A percentile compares a stretch with the other conserved stretches of the same genome.
phyloP scores from a whole-genome alignment of 345 rosid genomes.

The Eucalyptus cloeziana region DNA sequence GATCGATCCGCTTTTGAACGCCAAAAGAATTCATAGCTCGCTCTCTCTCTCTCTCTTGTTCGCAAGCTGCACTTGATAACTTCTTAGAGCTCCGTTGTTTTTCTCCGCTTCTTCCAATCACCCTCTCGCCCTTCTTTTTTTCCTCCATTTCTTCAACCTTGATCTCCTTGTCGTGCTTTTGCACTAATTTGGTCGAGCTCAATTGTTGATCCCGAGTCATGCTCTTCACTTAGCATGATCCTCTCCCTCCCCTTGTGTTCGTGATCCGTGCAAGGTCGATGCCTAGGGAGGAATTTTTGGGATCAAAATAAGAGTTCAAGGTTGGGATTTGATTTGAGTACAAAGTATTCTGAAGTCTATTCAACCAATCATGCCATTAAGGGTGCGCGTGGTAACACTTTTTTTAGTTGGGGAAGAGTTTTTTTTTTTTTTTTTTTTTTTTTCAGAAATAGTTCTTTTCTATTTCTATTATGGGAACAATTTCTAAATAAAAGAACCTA shows the following conservation, averaged over 20 bases:
- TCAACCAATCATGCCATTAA: conserved; percentile 34
- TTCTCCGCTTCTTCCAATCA: neutral
- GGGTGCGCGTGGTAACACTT: no score
- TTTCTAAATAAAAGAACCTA: no score
- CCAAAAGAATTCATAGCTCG: neutral
- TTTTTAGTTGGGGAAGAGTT: no score
- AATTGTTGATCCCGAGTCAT: neutral
- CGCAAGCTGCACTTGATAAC: neutral
- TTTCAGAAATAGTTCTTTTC: no score
- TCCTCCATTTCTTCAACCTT: neutral
- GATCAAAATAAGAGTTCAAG: neutral
- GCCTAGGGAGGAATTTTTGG: neutral
- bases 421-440: no score
- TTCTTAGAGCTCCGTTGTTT: neutral
- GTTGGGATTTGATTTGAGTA: neutral
- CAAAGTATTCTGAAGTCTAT: neutral
- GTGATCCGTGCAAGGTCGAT: neutral
- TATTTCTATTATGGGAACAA: no score
- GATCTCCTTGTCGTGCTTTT: neutral
- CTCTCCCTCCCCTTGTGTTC: neutral
- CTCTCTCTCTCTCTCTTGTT: neutral
- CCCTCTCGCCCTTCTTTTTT: neutral
- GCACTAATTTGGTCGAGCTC: neutral
- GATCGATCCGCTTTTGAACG: neutral
- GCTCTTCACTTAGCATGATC: neutral